phyloP scores from a whole-genome alignment of 164 flowering plant genomes.

The Euptelea pleiosperma region DNA sequence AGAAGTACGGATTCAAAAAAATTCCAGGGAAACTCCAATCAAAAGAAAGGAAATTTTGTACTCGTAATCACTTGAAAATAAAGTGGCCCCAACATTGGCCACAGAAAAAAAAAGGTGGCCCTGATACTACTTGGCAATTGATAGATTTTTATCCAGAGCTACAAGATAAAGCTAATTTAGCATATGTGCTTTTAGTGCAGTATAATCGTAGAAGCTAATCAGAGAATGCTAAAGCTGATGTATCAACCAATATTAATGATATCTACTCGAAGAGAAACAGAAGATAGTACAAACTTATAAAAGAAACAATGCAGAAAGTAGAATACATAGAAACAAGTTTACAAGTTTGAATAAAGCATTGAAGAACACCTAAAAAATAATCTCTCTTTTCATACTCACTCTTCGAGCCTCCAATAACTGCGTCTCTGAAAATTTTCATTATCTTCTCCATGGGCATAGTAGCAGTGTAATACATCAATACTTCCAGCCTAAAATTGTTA shows the following conservation, averaged over 20 bases:
- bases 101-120: conserved; percentile 3
- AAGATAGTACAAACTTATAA: not conserved
- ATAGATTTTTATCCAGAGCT: no score
- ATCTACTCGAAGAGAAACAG: not conserved
- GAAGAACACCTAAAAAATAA: conserved; percentile 3
- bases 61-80: no score
- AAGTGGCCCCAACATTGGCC: no score
- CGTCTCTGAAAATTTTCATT: conserved; percentile 83
- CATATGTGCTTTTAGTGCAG: no score
- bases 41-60: no score
- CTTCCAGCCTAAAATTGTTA: conserved; percentile 62
- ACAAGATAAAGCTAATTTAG: no score
- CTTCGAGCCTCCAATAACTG: conserved; percentile 93
- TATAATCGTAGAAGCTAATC: not conserved
- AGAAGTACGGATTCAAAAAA: no score
- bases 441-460: conserved; percentile 94
- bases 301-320: no score
- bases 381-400: conserved; percentile 52
- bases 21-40: no score
- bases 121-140: no score
- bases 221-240: not conserved
- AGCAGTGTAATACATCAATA: conserved; percentile 83
- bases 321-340: not conserved
- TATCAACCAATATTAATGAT: not conserved
- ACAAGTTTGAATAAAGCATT: conserved; percentile 8